Evolutionary conservation across 495 filamentous ascomycete species (phyloP), one percentile per base, ranked within the genome.

Genomic region (Penicillium cinerascens): DNA sequence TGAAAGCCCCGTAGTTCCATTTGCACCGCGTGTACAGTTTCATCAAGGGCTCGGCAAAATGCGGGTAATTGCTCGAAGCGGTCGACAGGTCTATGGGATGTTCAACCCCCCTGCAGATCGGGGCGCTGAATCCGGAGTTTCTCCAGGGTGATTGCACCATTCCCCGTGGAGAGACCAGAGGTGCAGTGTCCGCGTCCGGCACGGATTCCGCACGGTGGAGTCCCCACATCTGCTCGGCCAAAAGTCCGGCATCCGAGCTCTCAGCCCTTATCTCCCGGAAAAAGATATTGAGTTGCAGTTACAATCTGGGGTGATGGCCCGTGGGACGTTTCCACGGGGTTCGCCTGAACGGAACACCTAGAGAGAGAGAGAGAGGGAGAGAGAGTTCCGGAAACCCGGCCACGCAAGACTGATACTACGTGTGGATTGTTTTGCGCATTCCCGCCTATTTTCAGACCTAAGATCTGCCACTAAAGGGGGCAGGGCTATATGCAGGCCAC

Each of bases 401-500:
- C 9, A 5, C 9, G n/a, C 38, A n/a, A 41, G 9, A 11, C 16
- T 11, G 15, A 40, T 2, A 10, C 38, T 41, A 41, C 38, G 4
- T 41, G 22, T 6, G 2, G 22, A 23, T 6, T 4, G 38, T 20
- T 41, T 41, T 16, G 16, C 35, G 16, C 38, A 21, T 17, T 13
- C 29, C 11, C 10, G 3, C 2, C 9, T 13, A 33, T 33, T 29
- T 29, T 29, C 29, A 33, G 10, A 41, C 52, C 47, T 61, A 53
- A 49, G 60, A 63, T 63, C 57, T 55, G 41, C 60, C 50, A 63
- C 58, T 64, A 61, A 55, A 48, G 44, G 45, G n/a, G 37, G 38
- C 42, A 41, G 51, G 56, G 47, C 48, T 53, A 33, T 54, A 55
- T 54, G 55, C 55, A 58, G 48, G 54, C 44, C 18, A 22, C 38